These are phyloP conservation scores for Phascolomyces articulosus DNA, from an alignment of 371 early-diverging fungal genomes.

Conservation along the genomic window DNA sequence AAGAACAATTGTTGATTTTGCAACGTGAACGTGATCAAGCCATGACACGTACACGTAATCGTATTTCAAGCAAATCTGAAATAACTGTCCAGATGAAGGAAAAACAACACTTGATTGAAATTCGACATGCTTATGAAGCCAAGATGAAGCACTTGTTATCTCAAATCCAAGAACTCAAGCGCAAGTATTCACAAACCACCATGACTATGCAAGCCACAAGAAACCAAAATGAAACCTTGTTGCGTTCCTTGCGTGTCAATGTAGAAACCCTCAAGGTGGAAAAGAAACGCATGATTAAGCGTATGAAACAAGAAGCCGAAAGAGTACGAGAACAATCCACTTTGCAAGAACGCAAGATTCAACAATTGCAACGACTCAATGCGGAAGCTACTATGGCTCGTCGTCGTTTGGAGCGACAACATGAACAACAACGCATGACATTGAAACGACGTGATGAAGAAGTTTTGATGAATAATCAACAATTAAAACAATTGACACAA, in stretches of 20 bases:
- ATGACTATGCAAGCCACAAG: constrained; percentile 57
- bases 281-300: constrained; percentile 77
- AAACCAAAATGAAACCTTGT: constrained; percentile 54
- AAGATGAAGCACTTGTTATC: constrained; percentile 70
- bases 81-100: constrained; percentile 19
- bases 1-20: constrained; percentile 56
- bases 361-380: constrained; percentile 74
- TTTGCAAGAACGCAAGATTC: constrained; percentile 73
- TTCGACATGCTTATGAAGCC: constrained; percentile 62
- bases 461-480: constrained; percentile 52
- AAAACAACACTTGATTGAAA: constrained; percentile 35
- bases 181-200: constrained; percentile 63
- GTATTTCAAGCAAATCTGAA: constrained; percentile 23
- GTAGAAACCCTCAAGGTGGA: constrained; percentile 74
- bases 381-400: constrained; percentile 69
- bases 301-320: constrained; percentile 76
- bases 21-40: constrained; percentile 75
- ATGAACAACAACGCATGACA: constrained; percentile 59
- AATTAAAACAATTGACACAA: constrained; percentile 52
- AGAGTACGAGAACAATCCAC: constrained; percentile 68
- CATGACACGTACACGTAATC: constrained; percentile 30
- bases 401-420: constrained; percentile 68
- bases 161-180: constrained; percentile 66
- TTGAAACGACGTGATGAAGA: constrained; percentile 52
- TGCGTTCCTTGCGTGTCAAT: constrained; percentile 54